phyloP scores from a whole-genome alignment of 257 asterid genomes.

The Solanum raphanifolium region DNA sequence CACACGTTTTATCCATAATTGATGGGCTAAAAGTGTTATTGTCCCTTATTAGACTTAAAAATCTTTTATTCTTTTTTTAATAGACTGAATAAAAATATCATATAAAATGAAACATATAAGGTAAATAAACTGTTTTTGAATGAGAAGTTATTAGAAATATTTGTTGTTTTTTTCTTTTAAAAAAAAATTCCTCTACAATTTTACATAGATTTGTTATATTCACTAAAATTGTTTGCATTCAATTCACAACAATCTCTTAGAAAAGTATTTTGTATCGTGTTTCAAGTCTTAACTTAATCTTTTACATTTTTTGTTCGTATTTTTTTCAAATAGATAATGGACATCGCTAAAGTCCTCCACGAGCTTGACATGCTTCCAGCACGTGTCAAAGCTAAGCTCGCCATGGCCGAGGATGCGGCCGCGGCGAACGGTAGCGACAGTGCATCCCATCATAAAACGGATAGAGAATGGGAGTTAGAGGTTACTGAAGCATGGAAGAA shows the following conservation, averaged over 20 bases:
- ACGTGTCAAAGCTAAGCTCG: slow-evolving; percentile 42
- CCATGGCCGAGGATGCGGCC: background rate
- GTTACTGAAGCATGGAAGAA: slow-evolving; percentile 68
- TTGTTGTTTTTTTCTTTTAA: background rate
- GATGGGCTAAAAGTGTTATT: background rate
- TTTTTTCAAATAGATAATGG: slow-evolving; percentile 24
- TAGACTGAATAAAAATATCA: background rate
- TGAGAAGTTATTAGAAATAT: background rate
- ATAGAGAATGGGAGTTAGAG: slow-evolving; percentile 56
- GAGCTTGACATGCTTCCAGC: slow-evolving; percentile 65
- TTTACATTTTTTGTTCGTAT: background rate
- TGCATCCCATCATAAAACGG: slow-evolving; percentile 26
- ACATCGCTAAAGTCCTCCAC: slow-evolving; percentile 57
- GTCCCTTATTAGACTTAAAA: background rate
- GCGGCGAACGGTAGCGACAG: background rate
- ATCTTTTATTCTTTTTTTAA: background rate
- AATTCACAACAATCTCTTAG: background rate
- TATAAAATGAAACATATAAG: background rate
- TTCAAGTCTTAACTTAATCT: background rate
- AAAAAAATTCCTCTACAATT: background rate
- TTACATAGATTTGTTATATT: background rate
- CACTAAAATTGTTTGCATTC: background rate
- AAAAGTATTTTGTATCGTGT: background rate
- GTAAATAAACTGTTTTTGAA: background rate
- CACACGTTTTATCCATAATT: background rate